These are phyloP conservation scores for Violaceomyces palustris DNA, from an alignment of 1,284 basidiomycete genomes.

Conservation along the genomic window DNA sequence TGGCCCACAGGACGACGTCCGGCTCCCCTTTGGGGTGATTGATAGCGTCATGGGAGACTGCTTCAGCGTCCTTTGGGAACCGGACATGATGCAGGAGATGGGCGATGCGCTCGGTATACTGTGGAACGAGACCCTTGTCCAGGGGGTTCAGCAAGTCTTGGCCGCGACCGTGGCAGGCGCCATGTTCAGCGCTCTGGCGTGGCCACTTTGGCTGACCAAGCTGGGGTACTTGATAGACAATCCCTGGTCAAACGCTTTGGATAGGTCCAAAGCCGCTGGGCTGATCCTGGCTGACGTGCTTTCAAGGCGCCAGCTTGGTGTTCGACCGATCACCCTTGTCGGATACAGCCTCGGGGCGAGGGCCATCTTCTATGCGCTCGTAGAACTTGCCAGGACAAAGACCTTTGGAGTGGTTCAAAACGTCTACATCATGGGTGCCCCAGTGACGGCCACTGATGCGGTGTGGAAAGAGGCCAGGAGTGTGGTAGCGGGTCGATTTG, in stretches of 20 bases:
- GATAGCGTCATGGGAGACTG: slow-evolving; percentile 51
- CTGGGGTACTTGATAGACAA: slow-evolving; percentile 52
- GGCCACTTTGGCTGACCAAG: slow-evolving; percentile 52
- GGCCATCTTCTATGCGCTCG: slow-evolving; percentile 49
- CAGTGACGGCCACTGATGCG: slow-evolving; percentile 45
- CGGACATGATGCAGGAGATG: slow-evolving; percentile 53
- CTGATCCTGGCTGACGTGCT: slow-evolving; percentile 50
- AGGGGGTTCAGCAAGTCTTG: slow-evolving; percentile 50
- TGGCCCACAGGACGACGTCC: slow-evolving; percentile 45
- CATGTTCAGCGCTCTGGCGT: slow-evolving; percentile 44
- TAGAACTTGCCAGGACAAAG: slow-evolving; percentile 45
- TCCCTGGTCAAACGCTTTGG: slow-evolving; percentile 51
- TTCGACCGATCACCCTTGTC: slow-evolving; percentile 50
- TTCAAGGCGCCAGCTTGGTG: slow-evolving; percentile 46
- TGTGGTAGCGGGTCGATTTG: slow-evolving; percentile 49
- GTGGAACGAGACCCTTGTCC: slow-evolving; percentile 52
- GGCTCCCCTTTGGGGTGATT: slow-evolving; percentile 50
- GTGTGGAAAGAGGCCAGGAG: slow-evolving; percentile 44
- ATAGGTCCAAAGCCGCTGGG: slow-evolving; percentile 46
- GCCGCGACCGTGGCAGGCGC: slow-evolving; percentile 49
- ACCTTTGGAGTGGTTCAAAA: slow-evolving; percentile 51
- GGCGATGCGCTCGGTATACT: slow-evolving; percentile 50
- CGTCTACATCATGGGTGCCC: slow-evolving; percentile 50
- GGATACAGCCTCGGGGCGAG: slow-evolving; percentile 50
- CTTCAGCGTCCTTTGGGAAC: slow-evolving; percentile 51